Base-by-base conservation (phyloP, 371 early-diverging fungal species). In the Circinella minor region DNA sequence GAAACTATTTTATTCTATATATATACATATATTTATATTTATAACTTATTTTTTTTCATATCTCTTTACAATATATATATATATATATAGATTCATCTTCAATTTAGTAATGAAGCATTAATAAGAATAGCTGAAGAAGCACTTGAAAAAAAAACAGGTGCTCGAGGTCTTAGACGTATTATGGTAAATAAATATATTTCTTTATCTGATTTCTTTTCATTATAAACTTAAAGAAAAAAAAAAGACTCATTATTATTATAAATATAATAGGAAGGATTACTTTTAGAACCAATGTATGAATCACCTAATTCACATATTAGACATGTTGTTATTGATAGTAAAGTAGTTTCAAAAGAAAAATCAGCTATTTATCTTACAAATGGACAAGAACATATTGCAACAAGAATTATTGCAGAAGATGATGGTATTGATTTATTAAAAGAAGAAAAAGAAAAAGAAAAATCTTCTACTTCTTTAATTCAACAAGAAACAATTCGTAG, bases 61-160 rank as follows among this genome's bases (percentile, higher is more conserved):
- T n/a, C n/a, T n/a, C n/a, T n/a, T n/a, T n/a, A n/a, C n/a, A n/a
- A n/a, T n/a, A 5, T 27, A 4, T 13, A 17, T 15, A 46, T 63
- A 47, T 63, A 9, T 46, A 18, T 47, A 17, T 59, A 82, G 78
- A 73, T 82, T 17, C 82, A 89, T 59, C 77, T 96, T 37, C 84
- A 88, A 6, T 93, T 95, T 70, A 91, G 94, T 18, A 78, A 88
- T 14, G 70, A 76, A 1, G 92, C 95, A 17, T 82, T 96, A 8
- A 76, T 77, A 36, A 69, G 81, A 6, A 89, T 96, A 67, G 96
- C 95, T n/a, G 77, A 86, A 48, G 84, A 89, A 67, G 95, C 95
- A 0, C 85, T 92, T 17, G 88, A 89, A 66, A 94, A 93, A 72
- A 91, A 92, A 68, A 96, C 95, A 0, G 97, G 97, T n/a, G 97